Conservation (phyloP, 1,139 yeast species). For the Suhomyces chickasaworum region DNA sequence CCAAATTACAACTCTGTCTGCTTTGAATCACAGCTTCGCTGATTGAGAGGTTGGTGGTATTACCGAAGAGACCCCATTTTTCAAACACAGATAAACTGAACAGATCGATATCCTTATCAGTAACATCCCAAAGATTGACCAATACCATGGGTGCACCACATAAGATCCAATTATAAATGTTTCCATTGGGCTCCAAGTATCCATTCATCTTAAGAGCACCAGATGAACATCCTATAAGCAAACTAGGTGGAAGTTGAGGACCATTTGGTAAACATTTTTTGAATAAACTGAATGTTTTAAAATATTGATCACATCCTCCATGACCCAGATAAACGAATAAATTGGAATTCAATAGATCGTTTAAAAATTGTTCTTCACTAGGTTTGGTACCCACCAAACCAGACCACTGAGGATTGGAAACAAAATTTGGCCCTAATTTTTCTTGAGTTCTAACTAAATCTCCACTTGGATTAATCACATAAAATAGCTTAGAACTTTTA, state of each 20-base stretch:
- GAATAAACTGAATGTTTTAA: constrained; percentile 41
- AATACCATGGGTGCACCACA: constrained; percentile 84
- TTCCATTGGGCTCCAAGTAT: constrained; percentile 71
- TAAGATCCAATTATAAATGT: constrained; percentile 68
- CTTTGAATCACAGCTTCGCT: constrained; percentile 56
- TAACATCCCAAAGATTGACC: constrained; percentile 94
- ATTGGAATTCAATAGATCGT: constrained; percentile 39
- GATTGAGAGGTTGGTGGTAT: constrained; percentile 26
- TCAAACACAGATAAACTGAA: constrained; percentile 64
- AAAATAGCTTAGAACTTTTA: constrained; percentile 42
- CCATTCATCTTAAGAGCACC: constrained; percentile 67
- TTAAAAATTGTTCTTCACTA: constrained; percentile 44
- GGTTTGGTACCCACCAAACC: constrained; percentile 63
- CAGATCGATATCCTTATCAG: constrained; percentile 90
- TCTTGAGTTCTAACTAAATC: constrained; percentile 73
- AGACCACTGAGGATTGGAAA: constrained; percentile 45
- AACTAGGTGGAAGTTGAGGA: constrained; percentile 59
- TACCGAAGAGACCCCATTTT: constrained; percentile 57
- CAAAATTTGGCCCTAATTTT: constrained; percentile 53
- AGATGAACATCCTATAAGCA: constrained; percentile 91
- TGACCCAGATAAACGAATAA: constrained; percentile 88
- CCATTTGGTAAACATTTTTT: constrained; percentile 23
- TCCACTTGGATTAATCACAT: constrained; percentile 78
- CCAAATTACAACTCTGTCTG: constrained; percentile 64
- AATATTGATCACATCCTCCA: constrained; percentile 90